Percentiles rank a stretch among this genome's conserved stretches.
phyloP scores from a whole-genome alignment of 1,284 basidiomycete genomes.

The Gastroboletus turbinatus region DNA sequence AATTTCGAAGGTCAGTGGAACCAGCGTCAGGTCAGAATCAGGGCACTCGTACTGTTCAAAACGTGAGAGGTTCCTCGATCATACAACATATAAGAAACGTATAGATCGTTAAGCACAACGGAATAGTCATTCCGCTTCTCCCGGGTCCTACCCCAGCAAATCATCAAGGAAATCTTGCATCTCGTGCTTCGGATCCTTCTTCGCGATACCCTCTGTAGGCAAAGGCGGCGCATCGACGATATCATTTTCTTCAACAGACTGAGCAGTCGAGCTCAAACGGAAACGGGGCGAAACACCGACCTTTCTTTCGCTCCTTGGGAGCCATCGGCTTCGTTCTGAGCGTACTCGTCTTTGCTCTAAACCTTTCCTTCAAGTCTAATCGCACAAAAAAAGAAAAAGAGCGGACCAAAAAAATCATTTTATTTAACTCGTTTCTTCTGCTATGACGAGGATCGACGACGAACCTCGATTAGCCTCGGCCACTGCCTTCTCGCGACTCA shows the following conservation, averaged over 20 bases:
- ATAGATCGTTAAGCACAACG: not conserved
- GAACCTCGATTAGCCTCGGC: constrained; percentile 73
- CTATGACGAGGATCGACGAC: constrained; percentile 8
- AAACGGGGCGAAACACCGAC: constrained; percentile 23
- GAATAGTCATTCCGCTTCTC: not conserved
- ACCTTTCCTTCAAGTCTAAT: constrained; percentile 66
- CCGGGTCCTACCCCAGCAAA: constrained; percentile 43
- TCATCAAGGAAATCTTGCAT: constrained; percentile 79
- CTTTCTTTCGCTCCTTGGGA: constrained; percentile 36
- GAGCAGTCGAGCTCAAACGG: not conserved
- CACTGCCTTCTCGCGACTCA: constrained; percentile 65
- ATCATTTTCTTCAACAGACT: constrained; percentile 26
- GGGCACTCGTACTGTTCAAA: not conserved
- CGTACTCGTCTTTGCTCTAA: constrained; percentile 57
- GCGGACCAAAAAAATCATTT: not conserved
- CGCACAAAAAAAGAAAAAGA: not conserved
- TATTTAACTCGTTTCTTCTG: not conserved
- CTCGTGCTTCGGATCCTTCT: constrained; percentile 52
- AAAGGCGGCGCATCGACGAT: constrained; percentile 58
- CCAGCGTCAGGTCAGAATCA: too few species aligned
- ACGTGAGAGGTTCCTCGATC: not conserved
- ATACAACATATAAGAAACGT: not conserved
- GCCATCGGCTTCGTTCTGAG: constrained; percentile 42
- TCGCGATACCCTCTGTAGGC: constrained; percentile 38
- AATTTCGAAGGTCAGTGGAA: not conserved